These are phyloP conservation scores for Aegilops sharonensis DNA, from an alignment of 176 grass and related monocot genomes.

Conservation along the genomic window DNA sequence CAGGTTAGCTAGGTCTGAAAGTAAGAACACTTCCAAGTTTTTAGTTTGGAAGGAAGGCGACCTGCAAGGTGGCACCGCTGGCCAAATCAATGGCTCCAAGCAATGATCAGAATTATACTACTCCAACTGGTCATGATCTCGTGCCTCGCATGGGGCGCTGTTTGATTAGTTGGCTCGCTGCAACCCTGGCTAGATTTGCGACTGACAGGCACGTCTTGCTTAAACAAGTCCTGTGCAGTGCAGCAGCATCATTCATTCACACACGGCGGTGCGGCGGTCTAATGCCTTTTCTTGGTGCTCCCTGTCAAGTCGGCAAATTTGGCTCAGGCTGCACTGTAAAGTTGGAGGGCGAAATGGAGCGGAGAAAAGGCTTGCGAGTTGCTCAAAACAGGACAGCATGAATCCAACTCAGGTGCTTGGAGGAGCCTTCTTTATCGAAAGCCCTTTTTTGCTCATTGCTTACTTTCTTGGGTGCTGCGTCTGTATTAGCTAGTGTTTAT, in stretches of 20 bases:
- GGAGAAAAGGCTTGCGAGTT: neutral
- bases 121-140: slow-evolving; percentile 12
- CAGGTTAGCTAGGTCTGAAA: slow-evolving; percentile 20
- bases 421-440: neutral
- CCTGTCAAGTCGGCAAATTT: slow-evolving; percentile 23
- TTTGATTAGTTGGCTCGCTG: neutral
- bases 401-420: slow-evolving; percentile 42
- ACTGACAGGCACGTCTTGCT: slow-evolving; percentile 6
- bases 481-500: neutral
- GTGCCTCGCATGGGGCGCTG: slow-evolving; percentile 29
- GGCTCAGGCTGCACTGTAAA: slow-evolving; percentile 21
- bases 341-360: neutral
- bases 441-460: neutral
- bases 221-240: slow-evolving; percentile 14
- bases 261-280: neutral
- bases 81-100: slow-evolving; percentile 20
- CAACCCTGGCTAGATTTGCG: slow-evolving; percentile 2
- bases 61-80: neutral
- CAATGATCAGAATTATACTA: neutral
- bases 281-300: neutral
- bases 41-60: neutral
- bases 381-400: slow-evolving; percentile 22
- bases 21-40: neutral
- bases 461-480: slow-evolving; percentile 11
- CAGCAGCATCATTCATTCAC: neutral